A percentile compares a stretch with the other conserved stretches of the same genome.
Conservation (phyloP, 768 basidiomycete species). For the Psilocybe cubensis region DNA sequence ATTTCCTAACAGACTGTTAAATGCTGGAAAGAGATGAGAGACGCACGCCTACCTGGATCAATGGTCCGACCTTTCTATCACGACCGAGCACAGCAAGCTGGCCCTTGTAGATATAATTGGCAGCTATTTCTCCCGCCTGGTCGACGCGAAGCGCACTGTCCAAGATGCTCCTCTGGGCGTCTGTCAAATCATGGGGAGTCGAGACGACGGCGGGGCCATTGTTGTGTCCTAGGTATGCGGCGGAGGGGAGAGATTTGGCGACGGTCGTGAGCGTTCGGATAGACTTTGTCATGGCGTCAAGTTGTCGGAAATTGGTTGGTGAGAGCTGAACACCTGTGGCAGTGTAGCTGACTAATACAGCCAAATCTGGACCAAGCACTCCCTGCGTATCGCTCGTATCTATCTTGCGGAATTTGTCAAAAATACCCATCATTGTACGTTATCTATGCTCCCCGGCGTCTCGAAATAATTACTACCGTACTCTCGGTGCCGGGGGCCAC, state of each 20-base stretch:
- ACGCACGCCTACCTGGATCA: slow-evolving; percentile 70
- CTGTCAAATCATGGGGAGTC: slow-evolving; percentile 59
- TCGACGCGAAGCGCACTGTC: slow-evolving; percentile 85
- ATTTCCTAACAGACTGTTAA: slow-evolving; percentile 64
- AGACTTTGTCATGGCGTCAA: not conserved
- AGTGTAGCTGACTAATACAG: not conserved
- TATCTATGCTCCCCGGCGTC: not conserved
- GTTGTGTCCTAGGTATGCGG: slow-evolving; percentile 48
- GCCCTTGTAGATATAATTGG: slow-evolving; percentile 94
- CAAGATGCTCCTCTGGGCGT: slow-evolving; percentile 50
- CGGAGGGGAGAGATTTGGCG: slow-evolving; percentile 34
- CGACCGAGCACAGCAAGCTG: slow-evolving; percentile 76
- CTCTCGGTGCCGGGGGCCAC: not conserved
- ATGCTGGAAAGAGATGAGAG: not conserved
- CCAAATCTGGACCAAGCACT: not conserved
- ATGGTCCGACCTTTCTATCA: slow-evolving; percentile 54
- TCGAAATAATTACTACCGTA: not conserved
- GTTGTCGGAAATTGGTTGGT: not conserved
- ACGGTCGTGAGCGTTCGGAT: slow-evolving; percentile 7
- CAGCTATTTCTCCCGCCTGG: slow-evolving; percentile 94
- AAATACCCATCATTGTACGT: not conserved
- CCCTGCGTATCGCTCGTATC: not conserved
- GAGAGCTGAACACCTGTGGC: not conserved
- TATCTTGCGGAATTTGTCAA: not conserved
- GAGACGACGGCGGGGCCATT: slow-evolving; percentile 46